A percentile compares a stretch with the other conserved stretches of the same genome.
Evolutionary conservation across 2,329 filamentous ascomycete species (phyloP).

Genomic region (Sclerotiophoma versabilis): DNA sequence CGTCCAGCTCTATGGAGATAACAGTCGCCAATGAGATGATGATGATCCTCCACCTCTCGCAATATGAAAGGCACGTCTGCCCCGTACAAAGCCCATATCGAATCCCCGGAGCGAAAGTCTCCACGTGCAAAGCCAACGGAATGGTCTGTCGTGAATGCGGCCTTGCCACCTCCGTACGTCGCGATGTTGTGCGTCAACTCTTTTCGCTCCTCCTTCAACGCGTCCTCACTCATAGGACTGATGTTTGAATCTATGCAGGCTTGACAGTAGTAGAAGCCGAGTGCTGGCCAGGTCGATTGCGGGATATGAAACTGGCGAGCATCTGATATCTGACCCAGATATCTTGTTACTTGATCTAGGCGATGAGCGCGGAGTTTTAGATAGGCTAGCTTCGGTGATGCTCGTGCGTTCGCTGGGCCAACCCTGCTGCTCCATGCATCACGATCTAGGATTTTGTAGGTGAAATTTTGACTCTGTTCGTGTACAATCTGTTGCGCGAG

Average conservation of each 20-base stretch:
- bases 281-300: not conserved
- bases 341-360: not conserved
- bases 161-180: not conserved
- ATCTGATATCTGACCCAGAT: not conserved
- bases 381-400: not conserved
- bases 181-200: not conserved
- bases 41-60: not conserved
- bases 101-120: accelerated
- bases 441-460: not conserved
- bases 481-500: not conserved
- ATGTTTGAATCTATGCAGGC: not conserved
- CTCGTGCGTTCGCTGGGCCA: too few relatives aligned
- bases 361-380: not conserved
- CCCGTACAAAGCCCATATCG: not conserved
- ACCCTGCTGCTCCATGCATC: too few relatives aligned
- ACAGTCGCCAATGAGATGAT: not conserved
- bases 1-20: constrained; percentile 2
- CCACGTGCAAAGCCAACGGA: not conserved
- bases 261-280: not conserved
- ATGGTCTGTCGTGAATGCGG: not conserved
- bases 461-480: not conserved
- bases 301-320: not conserved
- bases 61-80: not conserved
- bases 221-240: not conserved
- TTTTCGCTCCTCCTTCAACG: not conserved